Evolutionary conservation across 352 stramenopile species (phyloP), one percentile per base, ranked within the genome.

Genomic region (Phytophthora uliginosa): DNA sequence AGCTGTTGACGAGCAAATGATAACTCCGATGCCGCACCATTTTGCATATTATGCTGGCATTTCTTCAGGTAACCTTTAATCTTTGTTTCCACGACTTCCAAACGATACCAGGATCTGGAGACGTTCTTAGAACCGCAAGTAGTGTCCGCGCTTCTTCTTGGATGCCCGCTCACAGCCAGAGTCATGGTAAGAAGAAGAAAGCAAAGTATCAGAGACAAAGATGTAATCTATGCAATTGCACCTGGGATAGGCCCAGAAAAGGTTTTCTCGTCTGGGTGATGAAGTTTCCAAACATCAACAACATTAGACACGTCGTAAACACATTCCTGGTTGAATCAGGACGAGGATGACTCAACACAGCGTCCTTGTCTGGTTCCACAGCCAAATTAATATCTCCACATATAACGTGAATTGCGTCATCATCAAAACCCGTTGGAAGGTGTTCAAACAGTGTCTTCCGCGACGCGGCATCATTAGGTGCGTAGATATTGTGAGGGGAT

Each of bases 21-120:
- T 0, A 59, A 31, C 38, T 66, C 60, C 22, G 34, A 28, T n/a
- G 9, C 34, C 31, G 60, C 47, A 18, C 12, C n/a, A 31, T 20
- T 17, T 31, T 57, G 51, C 34, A 66, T 17, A 20, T 8, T 40
- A 2, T 15, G 6, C 20, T 67, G 60, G 13, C 60, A 67, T 15
- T 24, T 33, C 22, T 67, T 67, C 8, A 67, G 24, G 31, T 53
- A 28, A 9, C 9, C 36, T 54, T 67, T 67, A 22, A 67, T 55
- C 7, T 31, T 9, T 59, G 34, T 31, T 59, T 67, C 60, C 60
- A 67, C 1, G 60, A 59, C 38, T 67, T 67, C 34, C 60, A 60
- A 1, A 54, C 60, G 7, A 67, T 40, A 13, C 34, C 48, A 26
- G 60, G 50, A n/a, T 62, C 53, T 4, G 20, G 36, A 9, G 51